These are phyloP conservation scores for Suhomyces chickasaworum DNA, from an alignment of 1,139 yeast species.

Conservation along the genomic window DNA sequence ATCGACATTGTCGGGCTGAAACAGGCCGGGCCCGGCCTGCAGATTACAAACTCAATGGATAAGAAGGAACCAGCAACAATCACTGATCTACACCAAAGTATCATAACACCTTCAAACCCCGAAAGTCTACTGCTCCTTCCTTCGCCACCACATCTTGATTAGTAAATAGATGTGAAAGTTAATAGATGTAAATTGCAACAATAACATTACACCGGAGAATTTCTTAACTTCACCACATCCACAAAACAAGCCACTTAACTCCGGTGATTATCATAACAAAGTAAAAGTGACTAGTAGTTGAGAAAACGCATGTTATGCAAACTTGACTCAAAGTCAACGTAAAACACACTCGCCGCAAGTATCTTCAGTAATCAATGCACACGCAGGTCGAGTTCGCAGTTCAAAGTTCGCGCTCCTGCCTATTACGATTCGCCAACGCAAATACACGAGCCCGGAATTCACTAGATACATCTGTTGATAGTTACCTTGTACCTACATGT, in stretches of 20 bases:
- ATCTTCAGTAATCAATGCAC: not conserved
- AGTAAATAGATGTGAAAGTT: no score
- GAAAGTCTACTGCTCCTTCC: not conserved
- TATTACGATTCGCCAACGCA: slow-evolving; percentile 2
- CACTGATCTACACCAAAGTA: not conserved
- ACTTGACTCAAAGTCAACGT: not conserved
- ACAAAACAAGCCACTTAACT: no score
- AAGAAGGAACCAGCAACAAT: not conserved
- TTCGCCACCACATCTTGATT: no score
- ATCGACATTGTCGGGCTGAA: not conserved
- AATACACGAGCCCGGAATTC: slow-evolving; percentile 3
- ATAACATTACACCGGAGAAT: no score
- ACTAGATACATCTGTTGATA: not conserved
- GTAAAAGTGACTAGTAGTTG: not conserved
- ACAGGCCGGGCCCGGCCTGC: not conserved
- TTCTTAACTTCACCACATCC: no score
- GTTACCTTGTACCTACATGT: slow-evolving; percentile 3
- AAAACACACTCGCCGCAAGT: no score
- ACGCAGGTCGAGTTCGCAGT: no score
- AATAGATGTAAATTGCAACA: no score
- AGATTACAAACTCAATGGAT: not conserved
- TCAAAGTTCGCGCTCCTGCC: slow-evolving; percentile 3
- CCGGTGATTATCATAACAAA: no score
- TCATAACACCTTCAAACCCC: not conserved
- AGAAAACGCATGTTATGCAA: not conserved